Evolutionary conservation across 148 eudicot genomes (phyloP).

Genomic region (Chenopodium berlandieri): DNA sequence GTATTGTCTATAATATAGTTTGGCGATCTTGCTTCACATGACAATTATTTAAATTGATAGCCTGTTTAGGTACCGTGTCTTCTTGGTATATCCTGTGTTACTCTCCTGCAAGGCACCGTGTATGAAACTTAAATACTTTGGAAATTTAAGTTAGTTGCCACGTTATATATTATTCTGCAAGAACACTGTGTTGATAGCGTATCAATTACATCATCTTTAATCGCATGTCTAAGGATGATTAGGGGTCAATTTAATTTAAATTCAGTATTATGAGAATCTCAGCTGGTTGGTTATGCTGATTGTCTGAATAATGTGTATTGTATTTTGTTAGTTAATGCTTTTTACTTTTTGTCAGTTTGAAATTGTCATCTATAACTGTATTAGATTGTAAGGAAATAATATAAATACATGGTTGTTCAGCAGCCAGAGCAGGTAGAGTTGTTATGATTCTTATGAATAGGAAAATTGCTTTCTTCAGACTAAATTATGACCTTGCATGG

Average conservation of each 20-base stretch:
- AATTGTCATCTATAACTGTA: background rate
- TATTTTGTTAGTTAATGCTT: background rate
- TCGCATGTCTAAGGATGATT: background rate
- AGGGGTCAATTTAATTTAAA: background rate
- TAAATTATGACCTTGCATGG: background rate
- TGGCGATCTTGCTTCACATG: background rate
- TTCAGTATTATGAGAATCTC: background rate
- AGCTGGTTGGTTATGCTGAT: background rate
- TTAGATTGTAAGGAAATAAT: background rate
- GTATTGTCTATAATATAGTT: conserved; percentile 34
- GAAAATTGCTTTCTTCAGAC: background rate
- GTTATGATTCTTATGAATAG: background rate
- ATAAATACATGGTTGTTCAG: background rate
- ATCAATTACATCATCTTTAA: background rate
- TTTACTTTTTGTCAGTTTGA: background rate
- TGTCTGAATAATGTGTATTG: background rate
- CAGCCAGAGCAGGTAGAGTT: background rate
- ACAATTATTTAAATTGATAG: background rate
- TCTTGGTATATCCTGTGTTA: background rate
- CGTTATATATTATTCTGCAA: background rate
- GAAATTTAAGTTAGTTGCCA: background rate
- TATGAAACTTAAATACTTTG: background rate
- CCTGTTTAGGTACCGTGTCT: background rate
- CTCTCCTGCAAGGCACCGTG: background rate
- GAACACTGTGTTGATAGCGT: background rate